phyloP scores from a whole-genome alignment of 495 filamentous ascomycete species.

The Penicillium mononematosum region DNA sequence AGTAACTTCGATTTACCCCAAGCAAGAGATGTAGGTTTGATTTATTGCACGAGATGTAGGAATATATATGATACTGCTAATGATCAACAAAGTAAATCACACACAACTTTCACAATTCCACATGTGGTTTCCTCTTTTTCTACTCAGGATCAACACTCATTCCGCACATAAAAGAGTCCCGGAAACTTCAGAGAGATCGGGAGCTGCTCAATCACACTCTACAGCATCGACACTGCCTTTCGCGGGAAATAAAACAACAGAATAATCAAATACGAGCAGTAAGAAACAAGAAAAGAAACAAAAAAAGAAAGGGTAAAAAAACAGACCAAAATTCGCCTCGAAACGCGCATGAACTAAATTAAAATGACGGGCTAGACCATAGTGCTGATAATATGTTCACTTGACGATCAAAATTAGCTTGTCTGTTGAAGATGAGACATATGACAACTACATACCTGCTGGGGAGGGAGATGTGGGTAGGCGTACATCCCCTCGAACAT shows the following conservation, averaged over 20 bases:
- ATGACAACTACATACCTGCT: slow-evolving; percentile 64
- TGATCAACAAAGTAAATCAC: background rate
- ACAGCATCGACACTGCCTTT: slow-evolving; percentile 9
- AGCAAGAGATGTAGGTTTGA: background rate
- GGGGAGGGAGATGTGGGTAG: slow-evolving; percentile 75
- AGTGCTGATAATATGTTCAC: background rate
- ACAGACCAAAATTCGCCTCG: slow-evolving; percentile 22
- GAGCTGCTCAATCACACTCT: slow-evolving; percentile 1
- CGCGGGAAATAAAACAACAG: slow-evolving; percentile 9
- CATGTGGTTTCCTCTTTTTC: background rate
- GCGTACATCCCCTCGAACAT: slow-evolving; percentile 91
- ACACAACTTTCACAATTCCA: background rate
- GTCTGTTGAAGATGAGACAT: background rate
- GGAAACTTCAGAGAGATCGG: background rate
- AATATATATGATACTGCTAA: background rate
- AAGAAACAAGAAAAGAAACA: background rate
- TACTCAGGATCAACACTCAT: background rate
- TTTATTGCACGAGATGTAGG: background rate
- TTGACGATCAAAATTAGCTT: slow-evolving; percentile 9
- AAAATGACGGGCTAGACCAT: slow-evolving; percentile 22
- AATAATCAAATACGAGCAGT: background rate
- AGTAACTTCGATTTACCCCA: background rate
- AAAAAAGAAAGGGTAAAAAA: background rate
- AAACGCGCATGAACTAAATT: slow-evolving; percentile 15
- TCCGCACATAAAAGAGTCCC: background rate